Base-by-base conservation (phyloP, 768 basidiomycete species). In the Suillus alpinus region DNA sequence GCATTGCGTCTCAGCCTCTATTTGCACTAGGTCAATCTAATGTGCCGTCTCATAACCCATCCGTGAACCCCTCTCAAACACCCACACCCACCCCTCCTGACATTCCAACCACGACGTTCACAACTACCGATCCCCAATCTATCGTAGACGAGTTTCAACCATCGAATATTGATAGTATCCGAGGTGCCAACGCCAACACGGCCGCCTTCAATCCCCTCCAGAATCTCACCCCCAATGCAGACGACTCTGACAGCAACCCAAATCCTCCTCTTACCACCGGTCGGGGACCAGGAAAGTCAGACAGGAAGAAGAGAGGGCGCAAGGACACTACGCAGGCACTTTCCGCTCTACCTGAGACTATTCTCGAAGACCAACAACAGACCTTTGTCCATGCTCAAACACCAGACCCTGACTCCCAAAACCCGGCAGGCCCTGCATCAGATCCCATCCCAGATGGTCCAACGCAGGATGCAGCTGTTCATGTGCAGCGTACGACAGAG, bases 61-160 rank as follows among this genome's bases (percentile, higher is more conserved):
- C 69, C 39, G 46, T 20, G 13, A 65, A 32, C 14, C 62, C 64
- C 55, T 37, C 66, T 56, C 62, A 64, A 0, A 65, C 68, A 13
- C 49, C 63, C 18, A 31, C 58, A 10, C 65, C 62, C 34, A 4
- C 36, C 12, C 26, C 61, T 18, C 62, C 64, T 0, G 62, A 39
- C 51, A 9, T 16, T 55, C 16, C 16, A 39, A 29, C 6, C 9
- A 55, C 16, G 6, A 55, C 14, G 14, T 16, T 43, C 20, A 23
- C 41, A 29, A 39, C 13, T 55, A 16, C 37, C 23, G 18, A 39
- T 55, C 10, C 26, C 10, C 23, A 53, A 36, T 14, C 36, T 23
- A 36, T 16, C 23, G 13, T 51, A 12, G 53, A 55, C 10, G 6
- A 2, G 9, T 10, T 6, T 50, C 49, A 31, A 3, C 18, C 9